Percentiles rank a stretch among this genome's conserved stretches.
Conservation (phyloP, 1,284 basidiomycete genomes). For the Leccinum subrobustum region DNA sequence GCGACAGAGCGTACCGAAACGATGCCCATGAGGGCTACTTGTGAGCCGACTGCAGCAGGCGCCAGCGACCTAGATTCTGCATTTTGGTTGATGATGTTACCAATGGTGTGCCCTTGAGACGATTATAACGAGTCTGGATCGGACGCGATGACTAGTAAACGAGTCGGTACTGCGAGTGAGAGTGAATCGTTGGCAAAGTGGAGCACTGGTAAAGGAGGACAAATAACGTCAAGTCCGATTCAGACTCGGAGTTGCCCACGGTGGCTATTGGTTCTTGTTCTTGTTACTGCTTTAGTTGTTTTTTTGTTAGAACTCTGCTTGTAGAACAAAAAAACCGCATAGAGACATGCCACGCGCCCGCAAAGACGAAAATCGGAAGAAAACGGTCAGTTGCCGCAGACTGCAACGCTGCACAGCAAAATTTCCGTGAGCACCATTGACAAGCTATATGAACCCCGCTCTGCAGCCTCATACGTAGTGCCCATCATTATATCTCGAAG, state of each 20-base stretch:
- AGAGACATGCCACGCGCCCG: not conserved
- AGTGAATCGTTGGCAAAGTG: not conserved
- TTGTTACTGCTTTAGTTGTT: not conserved
- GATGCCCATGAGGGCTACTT: not conserved
- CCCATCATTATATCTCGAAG: not conserved
- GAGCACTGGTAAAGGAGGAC: no score
- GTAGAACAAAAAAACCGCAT: not conserved
- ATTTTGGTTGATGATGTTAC: conserved; percentile 44
- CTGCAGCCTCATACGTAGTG: not conserved
- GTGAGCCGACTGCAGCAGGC: conserved; percentile 41
- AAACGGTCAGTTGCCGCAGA: not conserved
- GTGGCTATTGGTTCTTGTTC: not conserved
- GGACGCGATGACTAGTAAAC: conserved; percentile 18
- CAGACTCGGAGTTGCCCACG: not conserved
- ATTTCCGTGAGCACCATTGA: not conserved
- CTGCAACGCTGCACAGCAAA: not conserved
- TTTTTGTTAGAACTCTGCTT: not conserved
- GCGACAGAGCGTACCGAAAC: conserved; percentile 48
- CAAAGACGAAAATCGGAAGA: not conserved
- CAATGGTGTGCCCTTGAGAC: conserved; percentile 29
- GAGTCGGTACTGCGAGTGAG: conserved; percentile 5
- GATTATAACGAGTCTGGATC: conserved; percentile 12
- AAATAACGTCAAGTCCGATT: not conserved
- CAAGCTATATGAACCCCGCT: not conserved
- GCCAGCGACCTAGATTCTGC: conserved; percentile 56